Base-by-base conservation (phyloP, 768 basidiomycete species). In the Xerocomus potaroensis region DNA sequence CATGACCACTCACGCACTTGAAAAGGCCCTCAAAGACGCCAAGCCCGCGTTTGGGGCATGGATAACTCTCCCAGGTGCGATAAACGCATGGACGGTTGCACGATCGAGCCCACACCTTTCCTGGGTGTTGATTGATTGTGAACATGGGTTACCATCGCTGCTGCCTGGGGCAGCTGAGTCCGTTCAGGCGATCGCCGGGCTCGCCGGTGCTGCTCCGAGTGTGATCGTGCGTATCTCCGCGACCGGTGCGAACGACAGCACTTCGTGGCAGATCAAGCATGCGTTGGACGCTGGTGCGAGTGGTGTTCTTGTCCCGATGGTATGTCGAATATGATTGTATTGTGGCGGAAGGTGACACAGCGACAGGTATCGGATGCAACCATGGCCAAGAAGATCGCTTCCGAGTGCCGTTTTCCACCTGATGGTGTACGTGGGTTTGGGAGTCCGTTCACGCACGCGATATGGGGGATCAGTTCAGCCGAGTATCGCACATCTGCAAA, bases 201-300 rank as follows among this genome's bases (percentile, higher is more conserved):
- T 78, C 1, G 67, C 69, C 3, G 56, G 58, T 2, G 53, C 56
- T 24, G 74, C 73, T 2, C 78, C 79, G 0, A 83, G 77, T 53
- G 68, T 76, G 9, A 53, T 86, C 31, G 77, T 86, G 5, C 65
- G 84, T 22, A 77, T 85, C 39, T 79, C 84, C 7, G 81, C 81
- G 8, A 85, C 83, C 2, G 83, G 81, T 0, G 58, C 72, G 22
- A 76, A 73, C 22, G 66, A 67, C 0, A 75, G 77, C 51, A 79
- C 80, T 3, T 72, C 72, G 45, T 84, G 83, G 82, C 83, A 84
- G 61, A 83, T 86, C 65, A 86, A 86, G 65, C 72, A 80, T 49
- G 83, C 78, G 1, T 72, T 86, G 24, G 84, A 86, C 56, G 78
- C 79, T 0, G 84, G 84, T 5, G 84, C 83, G 15, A 69, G 72